phyloP scores from a whole-genome alignment of 2,329 filamentous ascomycete genomes.

The Xylariaceae sp. region DNA sequence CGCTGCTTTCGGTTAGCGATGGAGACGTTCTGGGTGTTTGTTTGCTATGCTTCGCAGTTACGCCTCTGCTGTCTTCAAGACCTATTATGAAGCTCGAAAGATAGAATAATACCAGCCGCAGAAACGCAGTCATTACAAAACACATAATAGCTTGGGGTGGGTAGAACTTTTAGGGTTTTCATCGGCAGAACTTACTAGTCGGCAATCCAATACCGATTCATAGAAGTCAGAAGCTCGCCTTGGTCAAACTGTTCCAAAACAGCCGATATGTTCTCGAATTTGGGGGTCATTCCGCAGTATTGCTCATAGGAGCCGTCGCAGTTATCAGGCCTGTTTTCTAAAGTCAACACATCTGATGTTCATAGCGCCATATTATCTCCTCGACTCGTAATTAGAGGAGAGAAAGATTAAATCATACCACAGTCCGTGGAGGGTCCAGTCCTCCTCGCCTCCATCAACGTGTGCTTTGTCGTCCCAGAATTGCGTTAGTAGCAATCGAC shows the following conservation, averaged over 20 bases:
- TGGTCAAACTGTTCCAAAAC: conserved; percentile 38
- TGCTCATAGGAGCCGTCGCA: conserved; percentile 41
- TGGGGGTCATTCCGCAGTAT: conserved; percentile 39
- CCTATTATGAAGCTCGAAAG: too few relatives aligned
- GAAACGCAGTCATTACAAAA: too few relatives aligned
- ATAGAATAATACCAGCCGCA: too few relatives aligned
- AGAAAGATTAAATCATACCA: conserved; percentile 31
- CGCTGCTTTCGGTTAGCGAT: conserved; percentile 24
- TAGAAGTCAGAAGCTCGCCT: conserved; percentile 34
- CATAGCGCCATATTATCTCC: not conserved
- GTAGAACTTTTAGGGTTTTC: not conserved
- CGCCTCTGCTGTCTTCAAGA: too few relatives aligned
- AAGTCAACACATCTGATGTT: conserved; percentile 1
- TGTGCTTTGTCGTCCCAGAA: conserved; percentile 41
- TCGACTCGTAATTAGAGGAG: not conserved
- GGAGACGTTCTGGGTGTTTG: too few relatives aligned
- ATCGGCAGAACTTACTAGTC: conserved; percentile 30
- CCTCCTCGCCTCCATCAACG: conserved; percentile 37
- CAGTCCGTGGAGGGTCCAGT: conserved; percentile 42
- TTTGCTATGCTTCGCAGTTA: too few relatives aligned
- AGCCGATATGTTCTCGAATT: conserved; percentile 39
- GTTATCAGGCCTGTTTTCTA: conserved; percentile 36
- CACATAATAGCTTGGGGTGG: not conserved
- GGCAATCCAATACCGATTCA: conserved; percentile 42
- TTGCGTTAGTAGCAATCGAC: conserved; percentile 38